Evolutionary conservation across 2,329 filamentous ascomycete species (phyloP).

Genomic region (Didymella segeticola): DNA sequence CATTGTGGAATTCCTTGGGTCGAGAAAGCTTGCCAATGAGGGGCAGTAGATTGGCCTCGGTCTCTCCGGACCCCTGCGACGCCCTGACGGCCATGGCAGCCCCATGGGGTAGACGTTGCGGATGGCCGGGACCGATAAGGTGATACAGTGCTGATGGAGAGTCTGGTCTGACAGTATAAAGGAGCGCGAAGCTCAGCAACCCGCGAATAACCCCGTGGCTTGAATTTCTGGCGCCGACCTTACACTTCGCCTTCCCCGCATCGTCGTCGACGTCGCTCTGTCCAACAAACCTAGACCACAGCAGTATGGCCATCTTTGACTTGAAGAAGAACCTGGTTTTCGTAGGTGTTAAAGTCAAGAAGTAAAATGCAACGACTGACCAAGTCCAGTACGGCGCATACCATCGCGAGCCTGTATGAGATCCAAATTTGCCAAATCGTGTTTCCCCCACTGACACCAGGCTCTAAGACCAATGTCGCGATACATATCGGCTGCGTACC

Average conservation of each 20-base stretch:
- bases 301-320: constrained; percentile 39
- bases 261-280: neutral
- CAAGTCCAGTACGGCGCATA: constrained; percentile 76
- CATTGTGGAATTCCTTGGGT: neutral
- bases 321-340: constrained; percentile 46
- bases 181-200: neutral
- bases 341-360: constrained; percentile 16
- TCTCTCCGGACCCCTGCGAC: constrained; percentile 1
- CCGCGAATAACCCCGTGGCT: neutral
- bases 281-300: neutral
- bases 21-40: constrained; percentile 4
- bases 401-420: constrained; percentile 71
- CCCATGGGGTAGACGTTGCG: constrained; percentile 10
- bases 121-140: neutral
- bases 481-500: constrained; percentile 85
- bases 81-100: constrained; percentile 5
- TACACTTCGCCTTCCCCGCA: constrained; percentile 1
- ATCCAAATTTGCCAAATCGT: neutral
- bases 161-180: neutral
- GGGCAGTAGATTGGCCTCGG: constrained; percentile 8
- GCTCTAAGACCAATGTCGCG: constrained; percentile 68
- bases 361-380: neutral
- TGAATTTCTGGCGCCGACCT: neutral
- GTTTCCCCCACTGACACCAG: neutral
- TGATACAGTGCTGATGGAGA: neutral